phyloP scores from a whole-genome alignment of 2,329 filamentous ascomycete species.

The Microdochium bolleyi region DNA sequence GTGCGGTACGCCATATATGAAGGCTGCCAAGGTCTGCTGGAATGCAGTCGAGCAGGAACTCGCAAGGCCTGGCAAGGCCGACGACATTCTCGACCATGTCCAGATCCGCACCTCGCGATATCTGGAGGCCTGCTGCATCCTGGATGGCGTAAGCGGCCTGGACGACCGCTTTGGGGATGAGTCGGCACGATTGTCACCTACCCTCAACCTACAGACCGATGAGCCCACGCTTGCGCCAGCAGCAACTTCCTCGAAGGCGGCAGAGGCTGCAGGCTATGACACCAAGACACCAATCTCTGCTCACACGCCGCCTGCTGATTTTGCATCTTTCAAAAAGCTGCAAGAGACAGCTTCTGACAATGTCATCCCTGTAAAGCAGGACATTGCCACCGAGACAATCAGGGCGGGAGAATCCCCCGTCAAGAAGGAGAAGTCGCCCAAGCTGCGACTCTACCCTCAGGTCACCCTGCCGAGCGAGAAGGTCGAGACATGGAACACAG shows the following conservation, averaged over 20 bases:
- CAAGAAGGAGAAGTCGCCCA: slow-evolving; percentile 21
- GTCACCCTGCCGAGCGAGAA: slow-evolving; percentile 50
- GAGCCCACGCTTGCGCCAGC: background rate
- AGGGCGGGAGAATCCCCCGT: slow-evolving; percentile 7
- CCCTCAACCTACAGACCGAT: background rate
- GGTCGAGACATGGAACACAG: slow-evolving; percentile 64
- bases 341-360: background rate
- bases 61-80: slow-evolving; percentile 33
- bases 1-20: slow-evolving; percentile 69
- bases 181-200: slow-evolving; percentile 15
- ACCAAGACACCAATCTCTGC: background rate
- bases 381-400: slow-evolving; percentile 6
- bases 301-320: background rate
- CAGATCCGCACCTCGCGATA: slow-evolving; percentile 49
- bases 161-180: slow-evolving; percentile 46
- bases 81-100: slow-evolving; percentile 43
- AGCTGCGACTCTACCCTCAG: slow-evolving; percentile 52
- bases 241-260: slow-evolving; percentile 2
- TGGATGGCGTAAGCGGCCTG: slow-evolving; percentile 50
- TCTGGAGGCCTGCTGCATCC: slow-evolving; percentile 52
- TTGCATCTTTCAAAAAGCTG: background rate
- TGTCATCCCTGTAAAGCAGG: background rate
- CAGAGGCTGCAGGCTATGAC: background rate
- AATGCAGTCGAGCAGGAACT: slow-evolving; percentile 59
- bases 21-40: slow-evolving; percentile 65